phyloP scores from a whole-genome alignment of 805 yeast genomes.

The Ogataea neopini region DNA sequence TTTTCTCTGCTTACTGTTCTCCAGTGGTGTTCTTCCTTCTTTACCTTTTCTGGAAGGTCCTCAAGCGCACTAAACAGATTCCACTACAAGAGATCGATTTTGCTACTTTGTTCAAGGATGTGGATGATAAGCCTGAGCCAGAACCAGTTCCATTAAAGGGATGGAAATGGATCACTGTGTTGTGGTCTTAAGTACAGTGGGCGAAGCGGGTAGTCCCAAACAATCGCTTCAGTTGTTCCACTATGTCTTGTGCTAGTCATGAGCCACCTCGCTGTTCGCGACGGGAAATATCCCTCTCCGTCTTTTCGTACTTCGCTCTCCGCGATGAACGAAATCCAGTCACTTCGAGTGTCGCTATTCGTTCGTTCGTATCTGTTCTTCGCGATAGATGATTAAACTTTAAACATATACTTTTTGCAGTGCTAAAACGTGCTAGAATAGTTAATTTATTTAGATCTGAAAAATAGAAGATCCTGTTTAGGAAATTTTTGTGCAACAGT shows the following conservation, averaged over 20 bases:
- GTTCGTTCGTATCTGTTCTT: too few relatives aligned
- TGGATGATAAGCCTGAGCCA: constrained; percentile 34
- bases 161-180: constrained; percentile 17
- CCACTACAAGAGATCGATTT: constrained; percentile 45
- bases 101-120: constrained; percentile 33
- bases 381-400: too few relatives aligned
- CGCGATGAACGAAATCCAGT: too few relatives aligned
- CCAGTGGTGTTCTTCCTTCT: constrained; percentile 34
- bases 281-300: too few relatives aligned
- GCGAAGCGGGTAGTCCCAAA: too few relatives aligned
- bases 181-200: constrained; percentile 13
- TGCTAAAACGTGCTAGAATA: background rate
- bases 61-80: constrained; percentile 35
- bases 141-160: constrained; percentile 16
- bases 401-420: too few relatives aligned
- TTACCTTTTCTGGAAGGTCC: constrained; percentile 36
- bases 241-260: too few relatives aligned
- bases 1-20: constrained; percentile 26
- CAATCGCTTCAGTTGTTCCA: too few relatives aligned
- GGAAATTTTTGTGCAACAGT: too few relatives aligned
- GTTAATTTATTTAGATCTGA: background rate
- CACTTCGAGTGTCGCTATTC: too few relatives aligned
- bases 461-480: background rate
- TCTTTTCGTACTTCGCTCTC: too few relatives aligned
- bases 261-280: too few relatives aligned